Evolutionary conservation across 352 stramenopile genomes (phyloP), one percentile per base, ranked within the genome.

Genomic region (Pythium periplocum): DNA sequence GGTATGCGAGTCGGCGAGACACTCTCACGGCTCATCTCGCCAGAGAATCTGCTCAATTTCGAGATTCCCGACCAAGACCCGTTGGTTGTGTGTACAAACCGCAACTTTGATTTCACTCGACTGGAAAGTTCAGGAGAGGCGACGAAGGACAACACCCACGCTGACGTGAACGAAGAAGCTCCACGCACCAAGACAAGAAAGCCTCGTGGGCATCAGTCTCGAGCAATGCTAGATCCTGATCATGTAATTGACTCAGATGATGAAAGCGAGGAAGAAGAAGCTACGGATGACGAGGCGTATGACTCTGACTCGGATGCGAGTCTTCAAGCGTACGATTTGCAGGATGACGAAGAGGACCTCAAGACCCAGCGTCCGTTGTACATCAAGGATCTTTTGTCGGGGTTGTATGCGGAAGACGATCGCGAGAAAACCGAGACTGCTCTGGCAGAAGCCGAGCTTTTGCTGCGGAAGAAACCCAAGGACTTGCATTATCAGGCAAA

Each of bases 1-100:
- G 81, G 78, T 1, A 91, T 91, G 78, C 74, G 77, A 7, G 75
- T 91, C 8, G 81, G 74, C 4, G 78, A 91, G 59, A 89, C 61
- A 42, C 6, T 89, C 4, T 87, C 81, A 11, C 55, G 61, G 40
- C 53, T 91, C 12, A 73, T 87, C 31, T 71, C 78, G 4, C 59
- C 78, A 6, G 81, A 87, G 30, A 73, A 89, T 4, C 74, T 64
- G 6, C 57, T 91, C 5, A 57, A 86, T 42, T 91, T 91, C 59
- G 75, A 73, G 33, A 70, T 91, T 12, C 31, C 52, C 1, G 53
- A 62, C 32, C 54, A 64, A 48, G 78, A 88, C 42, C 68, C 72
- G 4, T 49, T 88, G 6, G 45, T 43, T 8, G 42, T 37, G 1
- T 34, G 48, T 26, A 46, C 5, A 11, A n/a, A 7, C 2, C 10